phyloP scores from a whole-genome alignment of 148 eudicot genomes.

The Dysphania ambrosioides region DNA sequence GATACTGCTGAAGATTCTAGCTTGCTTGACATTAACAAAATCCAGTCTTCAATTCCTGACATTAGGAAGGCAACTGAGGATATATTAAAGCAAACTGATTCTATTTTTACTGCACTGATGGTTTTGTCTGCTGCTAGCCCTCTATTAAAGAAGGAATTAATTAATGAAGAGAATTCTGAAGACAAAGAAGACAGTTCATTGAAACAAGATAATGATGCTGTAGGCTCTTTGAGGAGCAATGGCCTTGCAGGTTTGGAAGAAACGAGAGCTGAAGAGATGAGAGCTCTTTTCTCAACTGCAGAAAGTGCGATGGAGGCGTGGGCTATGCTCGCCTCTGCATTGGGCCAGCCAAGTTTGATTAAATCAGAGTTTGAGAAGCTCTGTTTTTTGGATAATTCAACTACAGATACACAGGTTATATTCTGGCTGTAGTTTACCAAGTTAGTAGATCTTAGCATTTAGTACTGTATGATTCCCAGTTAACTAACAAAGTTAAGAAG shows the following conservation, averaged over 20 bases:
- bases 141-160: constrained; percentile 47
- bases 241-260: constrained; percentile 46
- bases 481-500: constrained; percentile 11
- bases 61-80: constrained; percentile 83
- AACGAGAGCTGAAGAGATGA: constrained; percentile 80
- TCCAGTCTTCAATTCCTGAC: constrained; percentile 64
- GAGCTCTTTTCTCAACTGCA: constrained; percentile 76
- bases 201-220: constrained; percentile 31
- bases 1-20: constrained; percentile 30
- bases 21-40: constrained; percentile 26
- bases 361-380: constrained; percentile 94
- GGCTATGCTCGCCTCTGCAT: constrained; percentile 91
- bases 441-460: background rate
- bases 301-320: constrained; percentile 99
- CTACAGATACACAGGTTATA: constrained; percentile 89
- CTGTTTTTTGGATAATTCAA: constrained; percentile 81
- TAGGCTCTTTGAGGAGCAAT: constrained; percentile 26
- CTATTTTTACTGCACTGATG: constrained; percentile 77
- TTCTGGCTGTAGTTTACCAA: constrained; percentile 1
- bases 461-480: constrained; percentile 8
- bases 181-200: constrained; percentile 34
- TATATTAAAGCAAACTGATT: constrained; percentile 81
- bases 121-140: constrained; percentile 75
- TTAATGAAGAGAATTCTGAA: constrained; percentile 34
- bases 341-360: constrained; percentile 88